Evolutionary conservation across 441 rosid species (phyloP).

Genomic region (Breynia disticha): DNA sequence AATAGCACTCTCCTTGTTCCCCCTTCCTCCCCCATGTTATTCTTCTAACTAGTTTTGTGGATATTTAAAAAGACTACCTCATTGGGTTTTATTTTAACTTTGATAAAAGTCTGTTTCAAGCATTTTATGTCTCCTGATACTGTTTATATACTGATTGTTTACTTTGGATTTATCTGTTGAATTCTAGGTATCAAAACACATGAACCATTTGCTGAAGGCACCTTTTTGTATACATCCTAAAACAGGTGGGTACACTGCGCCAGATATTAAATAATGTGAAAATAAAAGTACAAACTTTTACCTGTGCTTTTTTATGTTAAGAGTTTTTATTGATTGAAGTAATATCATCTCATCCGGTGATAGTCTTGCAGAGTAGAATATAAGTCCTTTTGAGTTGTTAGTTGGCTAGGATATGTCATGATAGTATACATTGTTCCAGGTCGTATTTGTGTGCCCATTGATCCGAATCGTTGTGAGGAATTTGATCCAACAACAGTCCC

Average conservation of each 20-base stretch:
- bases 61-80: not conserved
- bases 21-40: not conserved
- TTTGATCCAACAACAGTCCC: conserved; percentile 88
- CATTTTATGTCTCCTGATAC: too few species aligned
- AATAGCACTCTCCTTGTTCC: conserved; percentile 6
- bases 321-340: too few species aligned
- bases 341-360: not conserved
- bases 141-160: too few species aligned
- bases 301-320: not conserved
- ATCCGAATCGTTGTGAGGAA: conserved; percentile 64
- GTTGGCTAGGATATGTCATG: not conserved
- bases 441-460: conserved; percentile 85
- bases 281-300: not conserved
- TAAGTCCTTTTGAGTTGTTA: not conserved
- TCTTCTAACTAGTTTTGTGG: not conserved
- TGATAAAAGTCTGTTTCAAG: conserved; percentile 2
- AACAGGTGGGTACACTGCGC: conserved; percentile 48
- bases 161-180: conserved; percentile 1
- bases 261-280: too few species aligned
- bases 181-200: conserved; percentile 79
- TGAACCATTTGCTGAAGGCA: conserved; percentile 96
- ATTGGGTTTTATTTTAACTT: not conserved
- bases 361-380: not conserved
- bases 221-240: conserved; percentile 94
- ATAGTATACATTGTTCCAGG: conserved; percentile 33